Conservation (phyloP, 768 basidiomycete species). For the Termitomyces sp. region DNA sequence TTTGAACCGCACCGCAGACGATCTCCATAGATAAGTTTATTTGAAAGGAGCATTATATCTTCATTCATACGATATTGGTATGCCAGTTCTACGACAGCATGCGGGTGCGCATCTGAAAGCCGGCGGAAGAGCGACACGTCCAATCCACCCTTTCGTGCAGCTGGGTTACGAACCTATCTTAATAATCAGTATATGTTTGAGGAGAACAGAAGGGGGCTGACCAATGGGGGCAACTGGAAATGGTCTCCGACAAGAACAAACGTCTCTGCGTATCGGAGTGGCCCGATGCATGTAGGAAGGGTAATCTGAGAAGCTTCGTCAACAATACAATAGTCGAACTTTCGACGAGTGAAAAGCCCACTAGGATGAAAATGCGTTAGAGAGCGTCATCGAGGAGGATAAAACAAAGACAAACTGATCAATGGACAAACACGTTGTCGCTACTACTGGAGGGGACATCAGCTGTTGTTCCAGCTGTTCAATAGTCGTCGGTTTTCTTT, state of each 20-base stretch:
- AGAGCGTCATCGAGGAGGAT: neutral
- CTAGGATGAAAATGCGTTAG: constrained; percentile 29
- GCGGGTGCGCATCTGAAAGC: constrained; percentile 82
- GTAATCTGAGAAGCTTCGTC: constrained; percentile 99
- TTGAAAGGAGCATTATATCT: constrained; percentile 91
- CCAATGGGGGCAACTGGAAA: constrained; percentile 93
- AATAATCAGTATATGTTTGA: neutral
- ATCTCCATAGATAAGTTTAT: constrained; percentile 78
- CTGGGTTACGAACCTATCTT: constrained; percentile 68
- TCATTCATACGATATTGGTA: constrained; percentile 96
- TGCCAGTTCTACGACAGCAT: constrained; percentile 78
- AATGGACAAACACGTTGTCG: constrained; percentile 90
- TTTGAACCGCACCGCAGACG: constrained; percentile 76
- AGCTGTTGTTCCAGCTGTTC: constrained; percentile 79
- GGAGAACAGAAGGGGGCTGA: constrained; percentile 25
- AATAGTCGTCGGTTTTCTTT: constrained; percentile 55
- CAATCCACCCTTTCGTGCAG: constrained; percentile 79
- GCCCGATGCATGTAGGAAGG: constrained; percentile 90
- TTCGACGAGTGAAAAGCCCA: constrained; percentile 76
- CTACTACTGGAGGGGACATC: constrained; percentile 88
- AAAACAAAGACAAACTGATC: constrained; percentile 67
- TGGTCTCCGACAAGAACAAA: constrained; percentile 98
- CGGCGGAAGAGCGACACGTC: constrained; percentile 88
- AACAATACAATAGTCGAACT: constrained; percentile 95
- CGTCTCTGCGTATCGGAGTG: constrained; percentile 81